phyloP scores from a whole-genome alignment of 768 basidiomycete genomes.

The Leccinum broughii region DNA sequence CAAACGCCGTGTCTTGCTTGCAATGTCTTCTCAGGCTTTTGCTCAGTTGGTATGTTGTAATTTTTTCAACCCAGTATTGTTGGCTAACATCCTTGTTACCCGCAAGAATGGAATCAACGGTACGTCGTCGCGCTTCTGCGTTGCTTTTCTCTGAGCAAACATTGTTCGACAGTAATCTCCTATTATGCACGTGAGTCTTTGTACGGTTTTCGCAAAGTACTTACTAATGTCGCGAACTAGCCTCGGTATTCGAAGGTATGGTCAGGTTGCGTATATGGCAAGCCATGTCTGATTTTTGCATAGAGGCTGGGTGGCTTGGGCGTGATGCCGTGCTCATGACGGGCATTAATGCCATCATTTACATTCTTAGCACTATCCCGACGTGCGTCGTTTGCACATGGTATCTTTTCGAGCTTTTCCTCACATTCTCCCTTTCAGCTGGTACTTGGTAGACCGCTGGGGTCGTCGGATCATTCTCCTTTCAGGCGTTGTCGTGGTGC shows the following conservation, averaged over 20 bases:
- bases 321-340: constrained; percentile 95
- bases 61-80: not conserved
- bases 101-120: constrained; percentile 91
- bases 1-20: constrained; percentile 83
- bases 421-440: constrained; percentile 45
- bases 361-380: constrained; percentile 76
- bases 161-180: constrained; percentile 68
- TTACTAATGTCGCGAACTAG: constrained; percentile 38
- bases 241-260: constrained; percentile 88
- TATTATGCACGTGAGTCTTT: constrained; percentile 83
- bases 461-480: constrained; percentile 86
- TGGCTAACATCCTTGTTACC: constrained; percentile 5
- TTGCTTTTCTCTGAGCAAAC: constrained; percentile 4
- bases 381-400: constrained; percentile 53
- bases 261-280: not conserved
- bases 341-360: constrained; percentile 86
- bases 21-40: constrained; percentile 95
- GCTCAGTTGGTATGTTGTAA: constrained; percentile 76
- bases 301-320: constrained; percentile 95
- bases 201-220: not conserved
- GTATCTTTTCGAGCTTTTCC: constrained; percentile 5
- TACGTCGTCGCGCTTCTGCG: constrained; percentile 33
- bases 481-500: constrained; percentile 77
- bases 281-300: constrained; percentile 11
- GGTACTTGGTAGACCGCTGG: constrained; percentile 93